Evolutionary conservation across 495 filamentous ascomycete genomes (phyloP), one percentile per base, ranked within the genome.

Genomic region (Platismatia glauca): DNA sequence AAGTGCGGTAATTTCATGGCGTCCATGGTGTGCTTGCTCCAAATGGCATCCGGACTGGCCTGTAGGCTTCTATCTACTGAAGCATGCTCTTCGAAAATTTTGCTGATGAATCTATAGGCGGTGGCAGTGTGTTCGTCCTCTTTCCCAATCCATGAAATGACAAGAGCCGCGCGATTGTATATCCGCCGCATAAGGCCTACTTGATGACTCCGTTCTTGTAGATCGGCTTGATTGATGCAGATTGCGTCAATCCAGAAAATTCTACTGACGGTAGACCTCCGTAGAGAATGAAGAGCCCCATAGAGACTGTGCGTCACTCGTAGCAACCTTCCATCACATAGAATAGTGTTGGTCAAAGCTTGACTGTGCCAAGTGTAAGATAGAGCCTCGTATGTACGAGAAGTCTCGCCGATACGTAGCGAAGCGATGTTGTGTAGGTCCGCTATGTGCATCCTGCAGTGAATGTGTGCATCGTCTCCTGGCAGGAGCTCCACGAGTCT

Each of bases 161-260:
- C 72, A 31, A 59, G 60, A 12, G 57, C 55, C 11, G 72, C 72
- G 7, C 61, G 68, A 24, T 62, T 57, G 38, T 74, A 74, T 22
- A 72, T 71, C n/a, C 69, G 58, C 27, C 66, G 59, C 73, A 74
- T 75, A 34, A 71, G 43, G 20, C 63, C 60, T 16, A 74, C 66
- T 44, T 74, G 71, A 35, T 59, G 41, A 33, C 59, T 67, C 13
- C 66, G 57, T 57, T 75, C 73, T 7, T 9, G 29, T 7, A 58
- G 56, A 57, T 64, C 64, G 20, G 57, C 39, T 57, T 75, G 72
- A 64, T 74, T 63, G 48, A 75, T 75, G 46, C 71, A 75, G 9
- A 74, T 57, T 2, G 68, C 59, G 55, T 74, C 72, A 20, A 72
- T 69, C 72, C 72, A 72, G 27, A 74, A 20, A n/a, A 64, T 1